Percentiles rank a stretch among this genome's conserved stretches.
Evolutionary conservation across 495 filamentous ascomycete species (phyloP).

Genomic region (Penicillium steckii): DNA sequence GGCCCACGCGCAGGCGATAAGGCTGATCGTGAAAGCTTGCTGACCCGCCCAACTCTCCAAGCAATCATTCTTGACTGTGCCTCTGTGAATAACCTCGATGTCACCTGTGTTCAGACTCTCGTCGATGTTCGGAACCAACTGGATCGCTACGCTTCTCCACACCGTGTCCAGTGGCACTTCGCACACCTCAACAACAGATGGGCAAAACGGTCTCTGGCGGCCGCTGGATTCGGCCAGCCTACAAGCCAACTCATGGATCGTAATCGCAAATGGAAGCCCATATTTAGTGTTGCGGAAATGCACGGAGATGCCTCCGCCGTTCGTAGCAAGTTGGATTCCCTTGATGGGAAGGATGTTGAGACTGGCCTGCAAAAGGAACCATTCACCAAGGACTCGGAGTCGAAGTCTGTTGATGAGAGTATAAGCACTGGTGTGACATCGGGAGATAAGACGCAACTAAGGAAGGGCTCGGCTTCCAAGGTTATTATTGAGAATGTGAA

Average conservation of each 20-base stretch:
- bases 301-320: conserved; percentile 66
- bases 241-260: conserved; percentile 55
- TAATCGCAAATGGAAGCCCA: conserved; percentile 85
- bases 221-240: conserved; percentile 91
- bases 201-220: conserved; percentile 90
- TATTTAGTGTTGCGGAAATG: conserved; percentile 92
- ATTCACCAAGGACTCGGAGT: background rate
- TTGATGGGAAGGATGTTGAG: conserved; percentile 57
- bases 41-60: conserved; percentile 70
- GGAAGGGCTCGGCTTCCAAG: background rate
- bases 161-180: conserved; percentile 93
- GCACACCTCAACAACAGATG: conserved; percentile 94
- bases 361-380: conserved; percentile 26
- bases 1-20: conserved; percentile 60
- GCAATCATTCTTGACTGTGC: conserved; percentile 96
- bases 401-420: background rate
- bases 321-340: conserved; percentile 55
- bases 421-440: background rate
- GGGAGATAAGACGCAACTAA: background rate
- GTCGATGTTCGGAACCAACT: conserved; percentile 98
- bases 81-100: conserved; percentile 93
- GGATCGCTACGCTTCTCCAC: conserved; percentile 82
- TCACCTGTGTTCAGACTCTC: conserved; percentile 90
- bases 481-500: conserved; percentile 2
- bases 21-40: conserved; percentile 33